Conservation (phyloP, 345 rosid genomes). For the Rhizophora apiculata region DNA sequence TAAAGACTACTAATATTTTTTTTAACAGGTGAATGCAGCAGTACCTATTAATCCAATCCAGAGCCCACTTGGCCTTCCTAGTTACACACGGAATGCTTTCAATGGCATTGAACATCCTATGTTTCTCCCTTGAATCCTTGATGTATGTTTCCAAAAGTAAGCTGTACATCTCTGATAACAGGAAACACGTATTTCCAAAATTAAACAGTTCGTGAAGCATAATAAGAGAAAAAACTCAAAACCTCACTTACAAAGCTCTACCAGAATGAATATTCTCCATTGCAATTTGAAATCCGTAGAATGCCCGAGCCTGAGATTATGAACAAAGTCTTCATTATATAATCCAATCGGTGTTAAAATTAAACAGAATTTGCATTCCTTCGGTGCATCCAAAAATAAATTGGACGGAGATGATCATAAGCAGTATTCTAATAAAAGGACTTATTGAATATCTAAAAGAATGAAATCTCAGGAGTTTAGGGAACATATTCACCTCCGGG, state of each 20-base stretch:
- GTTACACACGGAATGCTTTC: conserved; percentile 78
- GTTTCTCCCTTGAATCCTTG: conserved; percentile 77
- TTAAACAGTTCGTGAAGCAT: conserved; percentile 7
- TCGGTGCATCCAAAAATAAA: neutral
- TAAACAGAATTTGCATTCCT: too few species aligned
- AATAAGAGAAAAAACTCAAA: neutral
- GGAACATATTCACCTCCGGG: conserved; percentile 56
- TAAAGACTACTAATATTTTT: neutral
- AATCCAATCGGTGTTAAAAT: neutral
- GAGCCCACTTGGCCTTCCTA: conserved; percentile 79
- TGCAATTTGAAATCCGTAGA: conserved; percentile 91
- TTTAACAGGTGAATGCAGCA: neutral
- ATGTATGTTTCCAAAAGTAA: conserved; percentile 86
- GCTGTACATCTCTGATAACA: conserved; percentile 77
- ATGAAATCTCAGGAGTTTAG: neutral
- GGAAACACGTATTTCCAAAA: conserved; percentile 12
- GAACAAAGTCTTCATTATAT: conserved; percentile 23
- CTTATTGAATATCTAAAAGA: neutral
- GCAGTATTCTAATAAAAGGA: neutral
- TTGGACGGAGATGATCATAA: neutral
- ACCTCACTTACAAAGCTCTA: conserved; percentile 29
- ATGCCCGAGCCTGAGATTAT: conserved; percentile 73
- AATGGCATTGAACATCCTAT: conserved; percentile 77
- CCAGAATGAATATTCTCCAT: conserved; percentile 98
- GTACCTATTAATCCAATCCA: conserved; percentile 79